Conservation (phyloP, 768 basidiomycete genomes). For the Leccinum pellstonianum region DNA sequence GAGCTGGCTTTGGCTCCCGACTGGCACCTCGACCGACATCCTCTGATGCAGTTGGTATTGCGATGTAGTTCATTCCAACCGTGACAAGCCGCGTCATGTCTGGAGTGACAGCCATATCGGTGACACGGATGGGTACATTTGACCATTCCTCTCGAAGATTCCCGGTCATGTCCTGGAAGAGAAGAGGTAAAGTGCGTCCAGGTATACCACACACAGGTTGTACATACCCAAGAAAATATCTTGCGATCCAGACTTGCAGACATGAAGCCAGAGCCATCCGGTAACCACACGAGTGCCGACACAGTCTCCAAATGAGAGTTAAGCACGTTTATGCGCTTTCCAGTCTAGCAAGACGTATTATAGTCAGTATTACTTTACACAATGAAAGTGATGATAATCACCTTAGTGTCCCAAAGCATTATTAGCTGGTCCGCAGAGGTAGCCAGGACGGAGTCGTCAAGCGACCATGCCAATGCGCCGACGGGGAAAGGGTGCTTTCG, state of each 20-base stretch:
- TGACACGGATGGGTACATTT: conserved; percentile 72
- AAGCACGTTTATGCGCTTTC: conserved; percentile 62
- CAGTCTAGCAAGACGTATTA: conserved; percentile 52
- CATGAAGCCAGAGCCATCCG: conserved; percentile 86
- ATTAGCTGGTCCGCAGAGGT: conserved; percentile 80
- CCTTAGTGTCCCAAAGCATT: conserved; percentile 90
- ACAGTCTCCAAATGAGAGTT: conserved; percentile 80
- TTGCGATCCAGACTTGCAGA: conserved; percentile 86
- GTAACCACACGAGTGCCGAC: conserved; percentile 83
- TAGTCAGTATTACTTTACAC: background rate
- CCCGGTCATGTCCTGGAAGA: conserved; percentile 68
- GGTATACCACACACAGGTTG: background rate
- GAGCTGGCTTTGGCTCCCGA: conserved; percentile 37
- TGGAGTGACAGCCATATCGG: conserved; percentile 84
- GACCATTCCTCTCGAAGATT: conserved; percentile 70
- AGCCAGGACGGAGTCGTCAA: conserved; percentile 80
- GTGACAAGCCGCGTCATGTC: conserved; percentile 82
- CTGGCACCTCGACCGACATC: conserved; percentile 28
- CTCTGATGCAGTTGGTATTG: conserved; percentile 20
- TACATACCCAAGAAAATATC: conserved; percentile 77
- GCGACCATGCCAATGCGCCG: conserved; percentile 87
- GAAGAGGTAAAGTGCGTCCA: conserved; percentile 9
- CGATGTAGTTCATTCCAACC: conserved; percentile 63
- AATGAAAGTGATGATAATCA: conserved; percentile 33
- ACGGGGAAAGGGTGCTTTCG: conserved; percentile 79